These are phyloP conservation scores for Geranomyces variabilis DNA, from an alignment of 192 early-diverging fungal genomes.

Conservation along the genomic window DNA sequence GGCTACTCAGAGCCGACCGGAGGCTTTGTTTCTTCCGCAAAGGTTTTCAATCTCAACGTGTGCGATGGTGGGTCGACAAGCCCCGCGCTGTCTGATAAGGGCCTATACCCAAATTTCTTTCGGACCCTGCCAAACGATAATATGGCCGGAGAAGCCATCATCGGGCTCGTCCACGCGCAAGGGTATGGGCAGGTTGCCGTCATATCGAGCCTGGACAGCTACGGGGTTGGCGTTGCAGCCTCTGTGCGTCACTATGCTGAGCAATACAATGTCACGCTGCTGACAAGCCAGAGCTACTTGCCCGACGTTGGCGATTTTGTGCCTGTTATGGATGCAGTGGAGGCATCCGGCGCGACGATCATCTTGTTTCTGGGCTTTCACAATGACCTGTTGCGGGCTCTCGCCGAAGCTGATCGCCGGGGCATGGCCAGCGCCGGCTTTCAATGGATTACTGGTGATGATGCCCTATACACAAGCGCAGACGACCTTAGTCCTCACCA, in stretches of 20 bases:
- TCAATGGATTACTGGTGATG: slow-evolving; percentile 13
- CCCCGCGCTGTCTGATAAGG: slow-evolving; percentile 27
- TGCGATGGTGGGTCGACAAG: slow-evolving; percentile 45
- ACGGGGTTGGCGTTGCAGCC: slow-evolving; percentile 15
- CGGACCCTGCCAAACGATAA: slow-evolving; percentile 41
- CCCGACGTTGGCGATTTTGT: slow-evolving; percentile 6
- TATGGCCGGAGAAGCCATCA: slow-evolving; percentile 31
- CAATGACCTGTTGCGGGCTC: not conserved
- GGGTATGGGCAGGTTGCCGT: slow-evolving; percentile 29
- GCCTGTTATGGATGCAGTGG: not conserved
- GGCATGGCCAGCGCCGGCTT: slow-evolving; percentile 9
- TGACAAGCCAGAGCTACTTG: slow-evolving; percentile 7
- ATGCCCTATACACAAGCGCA: not conserved
- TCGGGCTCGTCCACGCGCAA: slow-evolving; percentile 17
- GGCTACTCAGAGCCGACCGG: slow-evolving; percentile 25
- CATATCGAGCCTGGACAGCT: slow-evolving; percentile 16
- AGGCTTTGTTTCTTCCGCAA: not conserved
- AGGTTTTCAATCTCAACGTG: slow-evolving; percentile 27
- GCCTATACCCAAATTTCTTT: slow-evolving; percentile 45
- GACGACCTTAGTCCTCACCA: not conserved
- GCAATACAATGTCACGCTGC: not conserved
- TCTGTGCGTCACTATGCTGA: not conserved
- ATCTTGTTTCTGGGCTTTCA: not conserved
- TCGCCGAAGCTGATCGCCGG: not conserved
- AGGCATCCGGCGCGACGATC: slow-evolving; percentile 15